Evolutionary conservation across 2,329 filamentous ascomycete species (phyloP), one percentile per base, ranked within the genome.

Genomic region (Bipolaris sorokiniana): DNA sequence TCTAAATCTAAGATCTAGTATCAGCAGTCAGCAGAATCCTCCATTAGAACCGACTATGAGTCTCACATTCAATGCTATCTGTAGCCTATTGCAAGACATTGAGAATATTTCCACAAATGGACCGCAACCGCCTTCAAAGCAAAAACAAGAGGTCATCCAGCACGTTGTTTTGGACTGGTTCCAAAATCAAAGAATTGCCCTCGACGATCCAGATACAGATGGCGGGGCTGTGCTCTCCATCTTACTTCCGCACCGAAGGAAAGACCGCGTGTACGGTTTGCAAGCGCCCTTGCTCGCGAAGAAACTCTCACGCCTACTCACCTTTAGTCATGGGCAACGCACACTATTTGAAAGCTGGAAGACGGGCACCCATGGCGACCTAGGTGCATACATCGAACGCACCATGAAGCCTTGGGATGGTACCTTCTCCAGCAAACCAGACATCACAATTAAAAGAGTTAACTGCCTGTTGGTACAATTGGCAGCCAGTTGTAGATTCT

Each of bases 201-300:
- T 96, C 15, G 78, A 88, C 68, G 79, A 81, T 0, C 77, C 84
- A 7, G 80, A 83, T 26, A 85, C 84, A 1, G 79, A 88, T 66
- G 79, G 82, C 1, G 78, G 85, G 1, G 88, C 90, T 2, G 77
- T 97, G 1, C 79, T 96, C 0, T 93, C 90, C 1, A 88, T 88
- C 2, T 76, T 97, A 0, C 83, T 96, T 0, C 91, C 92, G 0
- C 88, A 92, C 61, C 87, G 84, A 62, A 83, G 92, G 51, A 88
- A 86, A 2, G 92, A 96, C 70, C 85, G 91, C 26, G 90, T 94
- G 1, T 96, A 93, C 71, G 84, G 82, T 36, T 80, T 96, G 1
- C 86, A 90, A 68, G 79, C 85, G 28, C 71, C 78, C 7, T 81
- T 79, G 0, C 80, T 97, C 0, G 84, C 88, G 54, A 85, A 83